Base-by-base conservation (phyloP, 2,329 filamentous ascomycete genomes). In the Clonostachys chloroleuca region DNA sequence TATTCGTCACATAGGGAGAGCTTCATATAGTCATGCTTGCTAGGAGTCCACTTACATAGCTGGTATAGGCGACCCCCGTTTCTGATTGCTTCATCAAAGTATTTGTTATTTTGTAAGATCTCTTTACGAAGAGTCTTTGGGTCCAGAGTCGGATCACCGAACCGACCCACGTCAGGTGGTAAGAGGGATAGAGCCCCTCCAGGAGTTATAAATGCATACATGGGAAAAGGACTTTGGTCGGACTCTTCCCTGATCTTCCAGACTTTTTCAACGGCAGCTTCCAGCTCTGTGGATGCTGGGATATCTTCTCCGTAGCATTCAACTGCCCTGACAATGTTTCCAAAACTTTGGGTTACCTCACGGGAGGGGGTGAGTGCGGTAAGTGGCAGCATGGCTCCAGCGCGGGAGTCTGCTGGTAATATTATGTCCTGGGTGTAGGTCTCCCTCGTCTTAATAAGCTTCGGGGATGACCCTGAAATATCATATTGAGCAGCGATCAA, bases 321-420 rank as follows among this genome's bases (percentile, higher is more conserved):
- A 10, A 92, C 60, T 40, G 80, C 77, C 34, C 85, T 80, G 18
- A 94, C 72, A 47, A 95, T 92, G 63, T 95, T 95, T 5, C 89
- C 89, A 57, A 92, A 81, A 35, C 83, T 82, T 36, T 80, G 77
- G 2, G 75, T 67, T 35, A 94, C 82, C 42, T 66, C 69, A 16
- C 86, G 78, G 14, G 84, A 75, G 6, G 67, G 61, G 1, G 86
- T 89, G 35, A 92, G 62, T 2, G 86, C 80, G 12, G 83, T 63
- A 4, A 92, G 65, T 0, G 85, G 73, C 0, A 70, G 59, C 53
- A 62, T 65, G 12, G 24, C 9, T 30, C 24, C 24, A n/a, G 36
- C 36, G 14, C 36, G 17, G 10, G 14, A 39, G 36, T 39, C 36
- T 42, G 42, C n/a, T n/a, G 42, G 42, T 30, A 43, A 34, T n/a